phyloP scores from a whole-genome alignment of 805 yeast genomes.

The Suhomyces sp. region DNA sequence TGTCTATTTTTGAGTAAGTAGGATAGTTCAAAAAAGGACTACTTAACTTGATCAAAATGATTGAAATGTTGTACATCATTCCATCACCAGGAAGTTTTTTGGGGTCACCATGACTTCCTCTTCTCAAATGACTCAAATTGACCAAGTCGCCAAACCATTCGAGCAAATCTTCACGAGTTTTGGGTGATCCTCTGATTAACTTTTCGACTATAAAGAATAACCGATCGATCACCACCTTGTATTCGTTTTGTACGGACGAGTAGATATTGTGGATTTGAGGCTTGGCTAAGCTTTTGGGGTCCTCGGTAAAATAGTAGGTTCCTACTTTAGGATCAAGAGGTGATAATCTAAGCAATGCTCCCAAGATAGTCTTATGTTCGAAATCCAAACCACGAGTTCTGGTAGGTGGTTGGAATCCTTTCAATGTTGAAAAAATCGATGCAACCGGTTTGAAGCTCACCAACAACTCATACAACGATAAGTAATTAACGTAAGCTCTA shows the following conservation, averaged over 20 bases:
- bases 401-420: conserved; percentile 49
- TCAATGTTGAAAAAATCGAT: conserved; percentile 52
- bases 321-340: conserved; percentile 61
- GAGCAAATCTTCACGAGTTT: conserved; percentile 62
- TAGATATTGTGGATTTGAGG: conserved; percentile 49
- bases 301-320: conserved; percentile 40
- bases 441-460: conserved; percentile 63
- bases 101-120: conserved; percentile 78
- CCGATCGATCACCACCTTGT: conserved; percentile 54
- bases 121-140: conserved; percentile 82
- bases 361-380: conserved; percentile 66
- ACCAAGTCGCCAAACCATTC: conserved; percentile 68
- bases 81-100: conserved; percentile 71
- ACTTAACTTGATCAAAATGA: conserved; percentile 66
- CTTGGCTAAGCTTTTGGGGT: conserved; percentile 18
- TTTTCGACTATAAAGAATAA: conserved; percentile 69
- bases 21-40: conserved; percentile 76
- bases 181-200: conserved; percentile 68
- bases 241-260: conserved; percentile 63
- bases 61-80: conserved; percentile 72
- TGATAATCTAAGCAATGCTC: conserved; percentile 72
- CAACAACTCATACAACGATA: conserved; percentile 57
- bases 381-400: conserved; percentile 45
- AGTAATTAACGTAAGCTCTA: conserved; percentile 49
- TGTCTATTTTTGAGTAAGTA: conserved; percentile 63